Evolutionary conservation across 148 eudicot species (phyloP), one percentile per base, ranked within the genome.

Genomic region (Rhododendron williamsianum): DNA sequence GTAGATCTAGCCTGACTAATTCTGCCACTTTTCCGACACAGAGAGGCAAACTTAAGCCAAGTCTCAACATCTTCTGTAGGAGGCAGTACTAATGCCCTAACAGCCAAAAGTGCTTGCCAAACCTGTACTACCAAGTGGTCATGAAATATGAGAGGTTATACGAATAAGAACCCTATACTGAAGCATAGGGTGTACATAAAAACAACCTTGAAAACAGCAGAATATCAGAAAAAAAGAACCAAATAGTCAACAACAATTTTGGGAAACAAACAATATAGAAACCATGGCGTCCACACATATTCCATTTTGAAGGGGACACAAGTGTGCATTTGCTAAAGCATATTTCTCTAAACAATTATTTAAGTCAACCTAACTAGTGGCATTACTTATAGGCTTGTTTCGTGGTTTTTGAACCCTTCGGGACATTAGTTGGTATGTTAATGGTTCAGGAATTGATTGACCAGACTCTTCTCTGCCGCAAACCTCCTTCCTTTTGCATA

Each of bases 1-100:
- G 98, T 97, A 83, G 99, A 94, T 90, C 90, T 94, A 79, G 99
- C 99, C 80, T 95, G 99, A 90, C 93, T 94, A 69, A 94, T 92
- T 85, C 98, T 91, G 76, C 98, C 96, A 97, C 91, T 95, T 88
- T 93, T 93, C 41, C 96, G 92, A 89, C 99, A 97, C 78, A 97
- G 95, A 21, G 96, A 93, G 71, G 98, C 94, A 89, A 97, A 97
- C 90, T 95, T 97, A 84, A 95, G 90, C 98, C 98, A 97, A 76
- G 98, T 97, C 86, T 95, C 98, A 78, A 87, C 85, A 72, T 97
- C 99, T 88, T 97, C 99, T 74, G 94, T 89, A 67, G 98, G 99
- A 84, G 99, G 99, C 52, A 97, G 86, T 48, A 97, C 98, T 86
- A 97, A 94, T 46, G 98, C 93, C 90, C 99, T 92, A 73, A 97